phyloP scores from a whole-genome alignment of 768 basidiomycete genomes.

The Rhizopogon salebrosus region DNA sequence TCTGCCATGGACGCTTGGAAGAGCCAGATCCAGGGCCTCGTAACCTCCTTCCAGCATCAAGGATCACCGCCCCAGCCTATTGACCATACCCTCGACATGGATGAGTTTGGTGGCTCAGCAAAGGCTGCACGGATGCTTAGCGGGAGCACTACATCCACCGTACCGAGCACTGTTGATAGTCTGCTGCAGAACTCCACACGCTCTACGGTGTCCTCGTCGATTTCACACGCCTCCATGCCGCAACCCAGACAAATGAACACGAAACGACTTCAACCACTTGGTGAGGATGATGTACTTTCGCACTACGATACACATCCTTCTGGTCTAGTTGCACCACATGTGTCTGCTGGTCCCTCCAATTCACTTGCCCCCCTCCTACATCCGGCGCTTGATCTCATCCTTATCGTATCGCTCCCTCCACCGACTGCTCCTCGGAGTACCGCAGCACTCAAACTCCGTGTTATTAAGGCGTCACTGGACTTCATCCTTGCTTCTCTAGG shows the following conservation, averaged over 20 bases:
- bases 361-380: slow-evolving; percentile 79
- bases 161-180: slow-evolving; percentile 56
- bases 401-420: slow-evolving; percentile 85
- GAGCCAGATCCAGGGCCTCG: slow-evolving; percentile 72
- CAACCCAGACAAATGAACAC: slow-evolving; percentile 29
- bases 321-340: slow-evolving; percentile 62
- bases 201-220: slow-evolving; percentile 70
- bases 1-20: slow-evolving; percentile 89
- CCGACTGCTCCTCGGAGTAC: slow-evolving; percentile 68
- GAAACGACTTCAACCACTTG: slow-evolving; percentile 55
- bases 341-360: slow-evolving; percentile 72
- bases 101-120: slow-evolving; percentile 74
- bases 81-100: slow-evolving; percentile 47
- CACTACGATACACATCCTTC: slow-evolving; percentile 47
- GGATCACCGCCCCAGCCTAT: slow-evolving; percentile 31
- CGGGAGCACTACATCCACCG: slow-evolving; percentile 60
- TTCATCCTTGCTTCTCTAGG: slow-evolving; percentile 79
- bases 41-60: slow-evolving; percentile 64
- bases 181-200: slow-evolving; percentile 62
- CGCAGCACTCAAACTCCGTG: slow-evolving; percentile 79
- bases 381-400: slow-evolving; percentile 86
- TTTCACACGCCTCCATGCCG: slow-evolving; percentile 56
- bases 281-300: slow-evolving; percentile 65
- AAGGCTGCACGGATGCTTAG: slow-evolving; percentile 80
- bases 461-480: slow-evolving; percentile 84